Evolutionary conservation across 2,329 filamentous ascomycete genomes (phyloP).

Genomic region (Aspergillus sp.): DNA sequence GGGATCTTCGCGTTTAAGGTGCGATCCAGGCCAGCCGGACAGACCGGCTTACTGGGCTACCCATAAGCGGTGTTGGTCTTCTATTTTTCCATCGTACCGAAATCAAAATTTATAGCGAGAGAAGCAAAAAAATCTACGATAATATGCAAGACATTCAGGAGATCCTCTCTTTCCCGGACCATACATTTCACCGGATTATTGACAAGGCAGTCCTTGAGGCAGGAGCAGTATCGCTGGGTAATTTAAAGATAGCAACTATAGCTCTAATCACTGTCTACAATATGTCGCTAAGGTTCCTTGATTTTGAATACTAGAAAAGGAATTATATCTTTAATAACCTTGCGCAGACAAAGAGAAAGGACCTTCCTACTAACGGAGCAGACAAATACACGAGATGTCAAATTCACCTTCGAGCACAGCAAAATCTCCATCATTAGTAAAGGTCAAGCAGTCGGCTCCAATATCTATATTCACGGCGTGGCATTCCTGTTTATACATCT

Average conservation of each 20-base stretch:
- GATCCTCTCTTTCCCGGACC: constrained; percentile 8
- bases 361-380: constrained; percentile 6
- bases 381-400: constrained; percentile 9
- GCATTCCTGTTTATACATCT: constrained; percentile 2
- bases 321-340: neutral
- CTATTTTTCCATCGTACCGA: constrained; percentile 7
- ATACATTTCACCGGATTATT: constrained; percentile 8
- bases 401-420: constrained; percentile 1
- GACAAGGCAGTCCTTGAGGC: constrained; percentile 8
- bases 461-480: constrained; percentile 7
- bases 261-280: constrained; percentile 8
- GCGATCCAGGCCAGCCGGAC: constrained; percentile 5
- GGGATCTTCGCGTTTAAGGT: neutral
- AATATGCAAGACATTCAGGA: constrained; percentile 3
- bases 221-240: neutral
- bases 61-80: constrained; percentile 9
- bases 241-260: constrained; percentile 5
- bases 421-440: constrained; percentile 6
- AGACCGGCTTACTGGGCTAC: constrained; percentile 6
- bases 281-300: neutral
- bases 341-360: constrained; percentile 6
- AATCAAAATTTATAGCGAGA: constrained; percentile 3
- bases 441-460: constrained; percentile 2
- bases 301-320: neutral
- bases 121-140: constrained; percentile 3